phyloP scores from a whole-genome alignment of 805 yeast species.

The Starmerella riodocensis region DNA sequence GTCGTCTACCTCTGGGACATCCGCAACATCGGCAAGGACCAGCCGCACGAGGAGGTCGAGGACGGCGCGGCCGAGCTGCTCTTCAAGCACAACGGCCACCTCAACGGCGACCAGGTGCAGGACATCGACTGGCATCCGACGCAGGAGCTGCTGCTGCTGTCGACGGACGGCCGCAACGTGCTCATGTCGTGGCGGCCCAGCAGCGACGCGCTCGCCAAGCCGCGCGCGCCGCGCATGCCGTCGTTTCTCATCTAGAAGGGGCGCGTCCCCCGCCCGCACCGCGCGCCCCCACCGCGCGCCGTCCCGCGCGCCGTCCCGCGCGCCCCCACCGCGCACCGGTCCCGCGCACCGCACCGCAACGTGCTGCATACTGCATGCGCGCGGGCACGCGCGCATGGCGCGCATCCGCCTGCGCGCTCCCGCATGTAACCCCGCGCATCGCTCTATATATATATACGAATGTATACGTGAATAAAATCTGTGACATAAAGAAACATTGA shows the following conservation, averaged over 20 bases:
- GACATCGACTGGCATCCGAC: conserved; percentile 18
- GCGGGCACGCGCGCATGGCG: no score
- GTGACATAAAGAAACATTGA: no score
- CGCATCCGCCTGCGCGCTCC: no score
- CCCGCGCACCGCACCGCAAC: no score
- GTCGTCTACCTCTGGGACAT: conserved; percentile 74
- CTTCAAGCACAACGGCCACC: conserved; percentile 87
- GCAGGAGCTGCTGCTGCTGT: conserved; percentile 11
- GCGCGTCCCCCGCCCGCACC: no score
- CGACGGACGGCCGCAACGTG: conserved; percentile 13
- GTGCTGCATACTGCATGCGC: no score
- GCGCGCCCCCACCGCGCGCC: no score
- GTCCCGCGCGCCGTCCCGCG: no score
- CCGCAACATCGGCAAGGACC: conserved; percentile 68
- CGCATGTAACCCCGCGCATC: no score
- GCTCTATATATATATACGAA: no score
- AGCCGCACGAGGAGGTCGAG: conserved; percentile 72
- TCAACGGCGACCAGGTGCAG: conserved; percentile 28
- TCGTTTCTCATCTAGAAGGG: conserved; percentile 6
- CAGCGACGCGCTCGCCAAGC: conserved; percentile 5
- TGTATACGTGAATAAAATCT: no score
- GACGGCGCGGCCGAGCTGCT: conserved; percentile 81
- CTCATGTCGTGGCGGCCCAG: conserved; percentile 18
- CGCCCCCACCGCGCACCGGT: no score
- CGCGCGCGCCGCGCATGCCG: conserved; percentile 13